phyloP scores from a whole-genome alignment of 352 stramenopile species.

The Pythium scleroteichum region DNA sequence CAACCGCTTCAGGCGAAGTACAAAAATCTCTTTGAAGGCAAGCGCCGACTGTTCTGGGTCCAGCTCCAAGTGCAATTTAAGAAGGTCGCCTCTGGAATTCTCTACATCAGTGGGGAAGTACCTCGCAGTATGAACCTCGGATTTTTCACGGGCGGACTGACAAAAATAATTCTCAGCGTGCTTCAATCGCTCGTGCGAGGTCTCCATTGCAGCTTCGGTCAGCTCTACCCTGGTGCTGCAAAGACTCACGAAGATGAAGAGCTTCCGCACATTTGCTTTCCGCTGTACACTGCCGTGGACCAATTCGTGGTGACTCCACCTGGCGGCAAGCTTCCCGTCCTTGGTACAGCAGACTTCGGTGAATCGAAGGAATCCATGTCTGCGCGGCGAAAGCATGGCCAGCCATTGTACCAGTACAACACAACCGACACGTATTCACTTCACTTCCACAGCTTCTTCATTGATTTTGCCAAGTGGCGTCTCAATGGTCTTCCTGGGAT shows the following conservation, averaged over 20 bases:
- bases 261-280: constrained; percentile 67
- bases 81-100: constrained; percentile 42
- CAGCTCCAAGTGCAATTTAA: constrained; percentile 75
- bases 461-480: constrained; percentile 62
- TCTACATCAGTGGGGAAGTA: constrained; percentile 73
- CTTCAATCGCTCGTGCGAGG: constrained; percentile 54
- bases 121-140: constrained; percentile 50
- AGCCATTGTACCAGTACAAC: constrained; percentile 53
- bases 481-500: constrained; percentile 55
- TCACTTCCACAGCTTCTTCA: constrained; percentile 73
- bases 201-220: constrained; percentile 58
- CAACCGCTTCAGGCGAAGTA: constrained; percentile 25
- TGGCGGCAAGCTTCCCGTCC: constrained; percentile 31
- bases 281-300: constrained; percentile 62
- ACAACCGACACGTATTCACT: constrained; percentile 70
- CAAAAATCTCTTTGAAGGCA: constrained; percentile 42
- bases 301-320: constrained; percentile 58
- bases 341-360: constrained; percentile 56
- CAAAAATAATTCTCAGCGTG: constrained; percentile 55
- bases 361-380: constrained; percentile 41
- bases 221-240: constrained; percentile 27
- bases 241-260: constrained; percentile 41
- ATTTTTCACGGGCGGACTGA: constrained; percentile 52
- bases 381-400: constrained; percentile 34
- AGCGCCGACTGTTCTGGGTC: constrained; percentile 60